Evolutionary conservation across 352 stramenopile genomes (phyloP).

Genomic region (Pythium scleroteichum): DNA sequence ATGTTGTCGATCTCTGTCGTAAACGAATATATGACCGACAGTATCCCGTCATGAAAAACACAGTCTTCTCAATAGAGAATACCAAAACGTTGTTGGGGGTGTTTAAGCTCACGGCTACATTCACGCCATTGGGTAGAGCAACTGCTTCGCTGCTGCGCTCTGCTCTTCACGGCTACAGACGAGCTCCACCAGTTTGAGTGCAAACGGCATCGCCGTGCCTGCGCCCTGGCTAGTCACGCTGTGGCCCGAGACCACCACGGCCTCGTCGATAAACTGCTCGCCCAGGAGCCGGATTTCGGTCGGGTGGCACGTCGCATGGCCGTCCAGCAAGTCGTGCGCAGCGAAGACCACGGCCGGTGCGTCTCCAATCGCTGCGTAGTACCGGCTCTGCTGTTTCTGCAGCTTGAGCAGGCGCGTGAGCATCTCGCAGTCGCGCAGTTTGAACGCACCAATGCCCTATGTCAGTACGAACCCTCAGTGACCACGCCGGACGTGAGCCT

Average conservation of each 20-base stretch:
- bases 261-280: slow-evolving; percentile 46
- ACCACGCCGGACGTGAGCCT: too few relatives aligned
- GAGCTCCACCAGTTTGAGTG: slow-evolving; percentile 54
- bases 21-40: too few relatives aligned
- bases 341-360: slow-evolving; percentile 51
- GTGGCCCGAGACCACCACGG: slow-evolving; percentile 55
- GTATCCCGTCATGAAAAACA: too few relatives aligned
- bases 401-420: slow-evolving; percentile 63
- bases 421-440: slow-evolving; percentile 56
- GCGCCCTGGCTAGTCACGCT: slow-evolving; percentile 68
- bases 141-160: slow-evolving; percentile 37
- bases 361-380: slow-evolving; percentile 51
- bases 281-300: slow-evolving; percentile 43
- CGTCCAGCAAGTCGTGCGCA: slow-evolving; percentile 42
- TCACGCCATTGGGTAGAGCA: slow-evolving; percentile 37
- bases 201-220: slow-evolving; percentile 49
- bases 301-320: slow-evolving; percentile 53
- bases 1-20: too few relatives aligned
- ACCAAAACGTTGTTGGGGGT: too few relatives aligned
- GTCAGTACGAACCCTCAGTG: too few relatives aligned
- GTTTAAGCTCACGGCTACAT: too few relatives aligned
- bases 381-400: slow-evolving; percentile 51
- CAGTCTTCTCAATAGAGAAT: too few relatives aligned
- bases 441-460: slow-evolving; percentile 46
- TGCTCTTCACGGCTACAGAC: slow-evolving; percentile 49